phyloP scores from a whole-genome alignment of 305 asterid genomes.

The Fraxinus sp. region DNA sequence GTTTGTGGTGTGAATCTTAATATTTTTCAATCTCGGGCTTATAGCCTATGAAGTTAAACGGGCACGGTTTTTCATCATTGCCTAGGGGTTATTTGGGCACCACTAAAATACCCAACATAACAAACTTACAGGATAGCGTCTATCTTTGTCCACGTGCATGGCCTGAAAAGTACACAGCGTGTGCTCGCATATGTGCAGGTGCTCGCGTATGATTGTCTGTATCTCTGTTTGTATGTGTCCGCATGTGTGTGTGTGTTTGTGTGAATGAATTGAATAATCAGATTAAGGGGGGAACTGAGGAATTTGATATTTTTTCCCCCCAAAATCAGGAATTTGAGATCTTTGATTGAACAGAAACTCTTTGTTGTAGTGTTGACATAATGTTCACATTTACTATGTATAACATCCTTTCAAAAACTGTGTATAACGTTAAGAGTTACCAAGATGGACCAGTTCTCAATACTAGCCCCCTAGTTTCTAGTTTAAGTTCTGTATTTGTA shows the following conservation, averaged over 20 bases:
- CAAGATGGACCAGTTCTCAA: neutral
- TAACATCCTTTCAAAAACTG: no score
- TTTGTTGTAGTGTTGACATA: neutral
- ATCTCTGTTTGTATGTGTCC: neutral
- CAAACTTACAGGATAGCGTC: conserved; percentile 12
- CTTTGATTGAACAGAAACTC: neutral
- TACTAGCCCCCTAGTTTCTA: neutral
- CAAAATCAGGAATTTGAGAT: conserved; percentile 1
- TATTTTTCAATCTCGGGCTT: no score
- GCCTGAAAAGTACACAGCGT: conserved; percentile 9
- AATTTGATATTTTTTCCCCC: neutral
- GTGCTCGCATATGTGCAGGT: neutral
- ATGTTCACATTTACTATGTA: neutral
- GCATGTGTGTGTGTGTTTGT: neutral
- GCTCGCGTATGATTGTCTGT: neutral
- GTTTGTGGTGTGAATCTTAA: no score
- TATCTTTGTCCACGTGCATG: conserved; percentile 30
- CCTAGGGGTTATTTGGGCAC: no score
- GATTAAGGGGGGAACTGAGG: neutral
- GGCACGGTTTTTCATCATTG: no score
- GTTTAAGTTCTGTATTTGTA: neutral
- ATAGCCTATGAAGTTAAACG: no score
- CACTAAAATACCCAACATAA: no score
- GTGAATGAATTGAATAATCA: conserved; percentile 14
- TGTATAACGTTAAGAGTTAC: neutral